A percentile compares a stretch with the other conserved stretches of the same genome.
These are phyloP conservation scores for Lodderomyces pseudojiufengensis DNA, from an alignment of 1,139 yeast species.

Conservation along the genomic window DNA sequence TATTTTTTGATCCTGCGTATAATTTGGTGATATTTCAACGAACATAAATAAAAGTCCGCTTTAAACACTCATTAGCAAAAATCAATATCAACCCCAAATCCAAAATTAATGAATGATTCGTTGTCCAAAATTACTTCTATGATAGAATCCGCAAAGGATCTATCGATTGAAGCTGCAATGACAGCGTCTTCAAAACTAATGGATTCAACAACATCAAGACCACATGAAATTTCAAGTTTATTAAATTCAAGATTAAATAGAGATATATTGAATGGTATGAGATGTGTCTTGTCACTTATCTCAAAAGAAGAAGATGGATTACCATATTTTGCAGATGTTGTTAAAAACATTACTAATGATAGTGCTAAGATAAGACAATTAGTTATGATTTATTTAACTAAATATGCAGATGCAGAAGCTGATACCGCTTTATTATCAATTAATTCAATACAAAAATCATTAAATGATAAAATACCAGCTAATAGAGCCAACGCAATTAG, in stretches of 20 bases:
- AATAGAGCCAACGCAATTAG: constrained; percentile 72
- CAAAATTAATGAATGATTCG: constrained; percentile 35
- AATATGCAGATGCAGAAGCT: constrained; percentile 82
- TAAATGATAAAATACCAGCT: constrained; percentile 66
- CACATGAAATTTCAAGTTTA: constrained; percentile 61
- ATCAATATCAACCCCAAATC: background rate
- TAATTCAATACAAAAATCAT: constrained; percentile 84
- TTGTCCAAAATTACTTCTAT: constrained; percentile 40
- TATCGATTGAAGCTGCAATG: constrained; percentile 79
- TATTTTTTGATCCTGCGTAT: background rate
- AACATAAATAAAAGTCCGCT: background rate
- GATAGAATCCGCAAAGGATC: constrained; percentile 77
- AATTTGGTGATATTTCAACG: background rate
- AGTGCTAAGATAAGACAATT: constrained; percentile 69
- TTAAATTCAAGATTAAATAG: constrained; percentile 69
- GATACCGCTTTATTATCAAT: constrained; percentile 85
- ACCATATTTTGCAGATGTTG: constrained; percentile 79
- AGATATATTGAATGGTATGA: constrained; percentile 74
- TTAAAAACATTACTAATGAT: constrained; percentile 77
- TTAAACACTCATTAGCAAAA: background rate
- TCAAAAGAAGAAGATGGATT: constrained; percentile 61
- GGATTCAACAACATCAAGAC: constrained; percentile 50
- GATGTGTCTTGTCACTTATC: constrained; percentile 64
- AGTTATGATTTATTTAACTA: constrained; percentile 71
- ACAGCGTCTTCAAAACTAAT: constrained; percentile 67